A percentile compares a stretch with the other conserved stretches of the same genome.
phyloP scores from a whole-genome alignment of 768 basidiomycete species.

The Amanita muscaria region DNA sequence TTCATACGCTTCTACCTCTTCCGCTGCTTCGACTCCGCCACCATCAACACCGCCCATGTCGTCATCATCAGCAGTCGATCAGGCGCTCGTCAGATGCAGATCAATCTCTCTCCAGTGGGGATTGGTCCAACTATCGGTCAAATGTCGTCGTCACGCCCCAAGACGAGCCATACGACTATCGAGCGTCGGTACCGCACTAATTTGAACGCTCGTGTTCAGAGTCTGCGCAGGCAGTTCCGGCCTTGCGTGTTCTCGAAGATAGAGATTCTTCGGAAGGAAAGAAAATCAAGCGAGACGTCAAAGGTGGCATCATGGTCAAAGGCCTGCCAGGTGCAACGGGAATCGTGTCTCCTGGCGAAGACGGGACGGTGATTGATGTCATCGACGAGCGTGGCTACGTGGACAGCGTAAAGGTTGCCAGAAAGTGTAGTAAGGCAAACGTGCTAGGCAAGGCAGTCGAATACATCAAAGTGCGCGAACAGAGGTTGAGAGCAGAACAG shows the following conservation, averaged over 20 bases:
- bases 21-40: conserved; percentile 33
- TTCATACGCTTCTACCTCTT: conserved; percentile 36
- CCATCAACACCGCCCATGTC: conserved; percentile 8
- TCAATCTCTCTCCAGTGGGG: background rate
- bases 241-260: conserved; percentile 69
- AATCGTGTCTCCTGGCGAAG: conserved; percentile 23
- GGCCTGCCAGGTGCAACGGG: conserved; percentile 20
- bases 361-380: conserved; percentile 36
- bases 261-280: conserved; percentile 37
- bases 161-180: conserved; percentile 86
- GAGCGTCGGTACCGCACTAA: conserved; percentile 86
- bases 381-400: conserved; percentile 83
- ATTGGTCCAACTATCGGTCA: background rate
- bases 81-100: background rate
- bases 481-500: conserved; percentile 63
- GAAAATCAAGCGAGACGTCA: conserved; percentile 40
- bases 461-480: conserved; percentile 82
- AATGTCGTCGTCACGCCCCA: conserved; percentile 42
- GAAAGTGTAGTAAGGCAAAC: conserved; percentile 87
- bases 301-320: conserved; percentile 30
- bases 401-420: conserved; percentile 86
- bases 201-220: conserved; percentile 78
- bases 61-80: background rate
- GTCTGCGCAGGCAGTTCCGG: conserved; percentile 73
- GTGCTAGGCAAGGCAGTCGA: conserved; percentile 87